These are phyloP conservation scores for Rhynchosporium secalis DNA, from an alignment of 2,329 filamentous ascomycete genomes.

Conservation along the genomic window DNA sequence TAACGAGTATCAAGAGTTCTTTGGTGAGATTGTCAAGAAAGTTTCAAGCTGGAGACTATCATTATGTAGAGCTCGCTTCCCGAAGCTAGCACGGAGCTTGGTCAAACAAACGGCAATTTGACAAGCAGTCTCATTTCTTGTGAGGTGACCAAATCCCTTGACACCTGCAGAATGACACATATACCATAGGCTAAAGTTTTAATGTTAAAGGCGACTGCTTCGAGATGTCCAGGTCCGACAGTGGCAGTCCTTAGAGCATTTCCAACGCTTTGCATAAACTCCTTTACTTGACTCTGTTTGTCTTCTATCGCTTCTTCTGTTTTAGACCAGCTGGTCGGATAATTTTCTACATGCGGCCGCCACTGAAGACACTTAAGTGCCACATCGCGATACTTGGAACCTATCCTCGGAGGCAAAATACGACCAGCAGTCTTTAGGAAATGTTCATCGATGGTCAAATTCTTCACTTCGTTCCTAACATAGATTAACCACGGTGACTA, in stretches of 20 bases:
- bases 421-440: neutral
- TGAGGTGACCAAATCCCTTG: too few relatives aligned
- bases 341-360: neutral
- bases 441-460: neutral
- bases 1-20: neutral
- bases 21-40: neutral
- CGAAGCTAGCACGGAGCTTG: too few relatives aligned
- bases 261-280: neutral
- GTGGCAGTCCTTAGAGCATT: neutral
- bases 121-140: too few relatives aligned
- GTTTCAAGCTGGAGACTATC: neutral
- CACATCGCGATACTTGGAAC: neutral
- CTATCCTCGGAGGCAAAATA: neutral
- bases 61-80: too few relatives aligned
- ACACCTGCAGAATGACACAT: too few relatives aligned
- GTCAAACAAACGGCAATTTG: too few relatives aligned
- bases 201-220: neutral
- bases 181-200: too few relatives aligned
- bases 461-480: neutral
- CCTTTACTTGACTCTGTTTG: neutral
- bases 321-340: neutral
- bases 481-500: neutral
- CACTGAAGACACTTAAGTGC: neutral
- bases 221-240: neutral
- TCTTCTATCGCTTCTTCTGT: neutral